Base-by-base conservation (phyloP, 1,284 basidiomycete genomes). In the Cutaneotrichosporon dermatis region DNA sequence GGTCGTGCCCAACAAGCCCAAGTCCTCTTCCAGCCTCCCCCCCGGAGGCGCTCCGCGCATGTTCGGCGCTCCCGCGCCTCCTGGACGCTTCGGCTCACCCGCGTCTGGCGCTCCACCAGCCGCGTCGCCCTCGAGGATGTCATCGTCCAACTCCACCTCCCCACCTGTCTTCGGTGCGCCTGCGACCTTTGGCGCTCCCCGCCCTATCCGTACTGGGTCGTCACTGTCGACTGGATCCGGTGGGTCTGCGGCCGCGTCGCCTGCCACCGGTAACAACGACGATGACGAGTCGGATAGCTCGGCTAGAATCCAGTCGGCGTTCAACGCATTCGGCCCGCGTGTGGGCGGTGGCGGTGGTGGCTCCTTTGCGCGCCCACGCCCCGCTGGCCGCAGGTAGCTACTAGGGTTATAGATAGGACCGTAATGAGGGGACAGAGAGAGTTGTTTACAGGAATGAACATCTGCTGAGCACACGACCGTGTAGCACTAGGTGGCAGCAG, bases 291-390 rank as follows among this genome's bases (percentile, higher is more conserved):
- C 60, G 16, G 74, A 76, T 60, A 65, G 68, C 46, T 69, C 73
- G 58, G 72, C 73, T 7, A 65, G 59, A 50, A 73, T 77, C 60
- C 57, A 67, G 51, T 67, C 62, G 52, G 76, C 76, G 6, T 78
- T 78, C 57, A 71, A 76, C 56, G 73, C 75, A 11, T 78, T 78
- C 55, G 76, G 76, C 37, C 76, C 76, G 1, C 73, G 76, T 51
- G 73, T 78, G 12, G 60, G 62, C 40, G 59, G 59, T 6, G 63
- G 61, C 10, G 66, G 68, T 16, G 71, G 70, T 1, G 54, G 57
- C 16, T 69, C 71, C 1, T 77, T 77, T 51, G 69, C 75, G n/a
- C 65, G 76, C 48, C 76, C 76, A 6, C 58, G 68, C 49, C 75
- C 75, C 8, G 75, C 74, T 42, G 75, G 76, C 8, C 68, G 69